phyloP scores from a whole-genome alignment of 371 early-diverging fungal species.

The Mucor mucedo region DNA sequence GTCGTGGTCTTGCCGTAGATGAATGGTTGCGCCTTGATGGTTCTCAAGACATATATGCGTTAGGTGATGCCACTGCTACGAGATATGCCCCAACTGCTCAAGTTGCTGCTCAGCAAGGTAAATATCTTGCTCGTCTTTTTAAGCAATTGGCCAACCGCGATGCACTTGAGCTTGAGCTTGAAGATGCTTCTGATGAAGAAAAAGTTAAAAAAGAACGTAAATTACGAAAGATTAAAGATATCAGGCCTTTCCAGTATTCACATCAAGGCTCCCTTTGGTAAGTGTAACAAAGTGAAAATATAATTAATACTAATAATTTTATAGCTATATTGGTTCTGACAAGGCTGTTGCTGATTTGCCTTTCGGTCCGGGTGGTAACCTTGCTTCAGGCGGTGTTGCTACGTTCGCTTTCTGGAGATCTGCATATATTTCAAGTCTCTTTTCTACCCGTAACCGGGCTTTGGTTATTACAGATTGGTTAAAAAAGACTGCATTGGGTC shows the following conservation, averaged over 20 bases:
- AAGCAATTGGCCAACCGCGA: constrained; percentile 59
- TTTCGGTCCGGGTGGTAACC: constrained; percentile 70
- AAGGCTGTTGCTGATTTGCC: constrained; percentile 91
- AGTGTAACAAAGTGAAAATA: not conserved
- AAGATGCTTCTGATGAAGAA: constrained; percentile 38
- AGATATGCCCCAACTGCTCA: constrained; percentile 92
- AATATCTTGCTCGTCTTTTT: constrained; percentile 80
- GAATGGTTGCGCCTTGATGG: constrained; percentile 83
- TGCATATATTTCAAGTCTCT: constrained; percentile 74
- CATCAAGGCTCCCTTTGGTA: constrained; percentile 87
- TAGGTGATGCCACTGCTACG: constrained; percentile 90
- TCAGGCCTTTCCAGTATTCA: constrained; percentile 80
- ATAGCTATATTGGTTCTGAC: constrained; percentile 84
- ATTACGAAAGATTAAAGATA: constrained; percentile 42
- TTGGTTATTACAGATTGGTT: constrained; percentile 90
- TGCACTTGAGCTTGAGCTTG: constrained; percentile 39
- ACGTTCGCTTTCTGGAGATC: constrained; percentile 83
- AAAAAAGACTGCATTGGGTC: constrained; percentile 84
- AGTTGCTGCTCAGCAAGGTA: constrained; percentile 91
- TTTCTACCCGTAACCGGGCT: constrained; percentile 80
- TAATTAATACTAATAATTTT: not conserved
- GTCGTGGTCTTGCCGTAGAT: constrained; percentile 86
- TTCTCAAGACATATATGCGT: constrained; percentile 74
- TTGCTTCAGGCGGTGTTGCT: constrained; percentile 72
- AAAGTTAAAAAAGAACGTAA: constrained; percentile 44